Percentiles rank a stretch among this genome's conserved stretches.
These are phyloP conservation scores for Prototheca wickerhamii DNA, from an alignment of 163 green algal genomes.

Conservation along the genomic window DNA sequence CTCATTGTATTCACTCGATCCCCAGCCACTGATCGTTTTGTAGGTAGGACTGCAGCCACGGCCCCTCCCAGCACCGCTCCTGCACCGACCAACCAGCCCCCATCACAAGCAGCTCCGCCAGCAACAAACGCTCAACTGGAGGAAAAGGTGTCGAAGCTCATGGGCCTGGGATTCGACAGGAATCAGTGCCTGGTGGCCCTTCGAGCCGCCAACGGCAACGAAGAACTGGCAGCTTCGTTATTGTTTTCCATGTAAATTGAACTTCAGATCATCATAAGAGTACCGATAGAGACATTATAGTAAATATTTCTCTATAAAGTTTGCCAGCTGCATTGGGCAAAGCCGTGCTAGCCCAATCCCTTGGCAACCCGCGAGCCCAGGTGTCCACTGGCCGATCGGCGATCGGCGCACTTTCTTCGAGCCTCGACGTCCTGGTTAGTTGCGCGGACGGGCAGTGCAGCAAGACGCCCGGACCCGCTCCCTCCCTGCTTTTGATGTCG, in stretches of 20 bases:
- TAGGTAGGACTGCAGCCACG: neutral
- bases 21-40: neutral
- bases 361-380: no score
- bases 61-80: neutral
- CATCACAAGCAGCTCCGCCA: neutral
- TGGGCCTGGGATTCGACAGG: constrained; percentile 31
- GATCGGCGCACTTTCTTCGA: no score
- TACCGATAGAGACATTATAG: neutral
- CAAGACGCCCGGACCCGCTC: neutral
- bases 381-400: no score
- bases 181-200: constrained; percentile 25
- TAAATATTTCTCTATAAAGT: no score
- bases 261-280: neutral
- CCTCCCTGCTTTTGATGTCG: neutral
- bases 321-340: no score
- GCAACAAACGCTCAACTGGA: constrained; percentile 5
- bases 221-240: constrained; percentile 26
- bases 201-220: constrained; percentile 13
- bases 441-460: neutral
- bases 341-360: no score
- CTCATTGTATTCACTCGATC: neutral
- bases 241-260: constrained; percentile 15
- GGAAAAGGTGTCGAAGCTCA: constrained; percentile 44
- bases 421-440: no score
- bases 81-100: neutral